Evolutionary conservation across 1,139 yeast genomes (phyloP).

Genomic region (Hyphopichia burtonii): DNA sequence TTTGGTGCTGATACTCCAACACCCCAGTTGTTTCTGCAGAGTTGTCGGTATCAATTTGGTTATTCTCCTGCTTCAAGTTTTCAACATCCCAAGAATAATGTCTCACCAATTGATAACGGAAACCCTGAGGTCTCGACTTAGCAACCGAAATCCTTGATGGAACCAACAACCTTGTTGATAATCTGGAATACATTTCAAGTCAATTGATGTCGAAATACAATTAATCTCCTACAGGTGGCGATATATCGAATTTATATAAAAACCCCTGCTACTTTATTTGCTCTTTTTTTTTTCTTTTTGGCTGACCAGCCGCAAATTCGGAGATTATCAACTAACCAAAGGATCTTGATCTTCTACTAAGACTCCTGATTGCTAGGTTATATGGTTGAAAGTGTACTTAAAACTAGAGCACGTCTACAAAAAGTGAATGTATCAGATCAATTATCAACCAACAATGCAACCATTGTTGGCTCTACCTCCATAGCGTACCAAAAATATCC

Average conservation of each 20-base stretch:
- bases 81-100: slow-evolving; percentile 28
- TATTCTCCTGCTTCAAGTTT: slow-evolving; percentile 33
- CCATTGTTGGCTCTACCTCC: slow-evolving; percentile 17
- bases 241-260: neutral
- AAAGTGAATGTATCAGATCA: slow-evolving; percentile 25
- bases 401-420: too few relatives aligned
- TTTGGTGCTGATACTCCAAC: slow-evolving; percentile 28
- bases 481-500: slow-evolving; percentile 11
- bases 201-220: too few relatives aligned
- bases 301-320: neutral
- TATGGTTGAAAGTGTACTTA: too few relatives aligned
- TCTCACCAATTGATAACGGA: slow-evolving; percentile 7
- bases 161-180: neutral
- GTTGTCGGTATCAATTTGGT: slow-evolving; percentile 28
- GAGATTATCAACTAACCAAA: too few relatives aligned
- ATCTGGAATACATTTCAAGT: neutral
- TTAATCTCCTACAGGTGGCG: neutral
- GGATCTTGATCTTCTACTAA: too few relatives aligned
- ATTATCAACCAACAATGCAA: slow-evolving; percentile 18
- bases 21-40: slow-evolving; percentile 47
- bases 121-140: neutral
- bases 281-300: neutral
- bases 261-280: neutral
- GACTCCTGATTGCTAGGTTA: too few relatives aligned
- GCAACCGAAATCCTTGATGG: neutral